Conservation (phyloP, 257 asterid genomes). For the Solanum chiquidenum region DNA sequence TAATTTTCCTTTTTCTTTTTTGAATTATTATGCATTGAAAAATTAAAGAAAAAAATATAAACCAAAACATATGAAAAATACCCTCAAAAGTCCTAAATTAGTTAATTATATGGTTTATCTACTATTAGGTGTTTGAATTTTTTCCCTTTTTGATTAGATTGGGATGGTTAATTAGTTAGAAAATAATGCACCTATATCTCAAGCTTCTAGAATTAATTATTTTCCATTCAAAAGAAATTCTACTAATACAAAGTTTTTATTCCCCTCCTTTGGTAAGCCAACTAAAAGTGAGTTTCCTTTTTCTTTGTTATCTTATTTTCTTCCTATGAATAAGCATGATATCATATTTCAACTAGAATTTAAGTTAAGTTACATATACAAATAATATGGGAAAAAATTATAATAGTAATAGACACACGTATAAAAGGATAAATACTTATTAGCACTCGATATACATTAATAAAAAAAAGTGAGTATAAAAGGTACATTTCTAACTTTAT, state of each 20-base stretch:
- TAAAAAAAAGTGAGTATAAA: not conserved
- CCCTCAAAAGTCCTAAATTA: not conserved
- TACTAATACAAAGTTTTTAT: not conserved
- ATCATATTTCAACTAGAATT: not conserved
- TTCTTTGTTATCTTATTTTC: not conserved
- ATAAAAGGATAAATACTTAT: not conserved
- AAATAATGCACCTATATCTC: not conserved
- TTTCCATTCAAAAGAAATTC: not conserved
- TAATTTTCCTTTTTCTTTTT: not conserved
- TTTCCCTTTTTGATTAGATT: not conserved
- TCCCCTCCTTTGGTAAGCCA: not conserved
- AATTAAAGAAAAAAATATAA: not conserved
- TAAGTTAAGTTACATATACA: not conserved
- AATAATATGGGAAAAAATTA: not conserved
- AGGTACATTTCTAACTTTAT: not conserved
- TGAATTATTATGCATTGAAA: not conserved
- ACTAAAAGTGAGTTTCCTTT: not conserved
- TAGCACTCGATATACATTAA: not conserved
- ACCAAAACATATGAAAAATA: not conserved
- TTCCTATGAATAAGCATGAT: not conserved
- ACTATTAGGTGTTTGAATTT: not conserved
- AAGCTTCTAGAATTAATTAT: not conserved
- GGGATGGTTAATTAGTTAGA: not conserved
- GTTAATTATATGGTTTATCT: not conserved
- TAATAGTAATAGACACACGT: not conserved